Conservation (phyloP, 805 yeast species). For the Saccharomycopsis amapae region DNA sequence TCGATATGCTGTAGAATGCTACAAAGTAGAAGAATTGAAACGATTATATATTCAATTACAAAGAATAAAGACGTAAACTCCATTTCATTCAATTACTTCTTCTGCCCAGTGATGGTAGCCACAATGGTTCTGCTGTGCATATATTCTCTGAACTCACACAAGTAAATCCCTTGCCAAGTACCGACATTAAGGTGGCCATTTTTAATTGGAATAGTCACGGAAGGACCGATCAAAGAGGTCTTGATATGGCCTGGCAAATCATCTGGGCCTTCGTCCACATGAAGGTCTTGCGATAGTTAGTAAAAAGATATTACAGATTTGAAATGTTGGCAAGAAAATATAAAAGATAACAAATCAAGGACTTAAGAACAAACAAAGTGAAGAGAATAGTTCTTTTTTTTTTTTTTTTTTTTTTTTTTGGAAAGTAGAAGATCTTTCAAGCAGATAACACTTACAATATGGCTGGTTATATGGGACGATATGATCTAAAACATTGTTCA, state of each 20-base stretch:
- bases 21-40: too few relatives aligned
- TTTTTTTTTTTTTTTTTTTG: too few relatives aligned
- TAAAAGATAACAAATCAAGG: background rate
- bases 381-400: too few relatives aligned
- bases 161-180: constrained; percentile 82
- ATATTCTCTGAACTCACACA: constrained; percentile 63
- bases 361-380: background rate
- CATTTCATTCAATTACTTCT: too few relatives aligned
- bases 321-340: background rate
- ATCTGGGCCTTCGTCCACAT: constrained; percentile 69
- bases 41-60: too few relatives aligned
- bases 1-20: too few relatives aligned
- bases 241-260: constrained; percentile 83
- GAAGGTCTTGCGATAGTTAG: constrained; percentile 47
- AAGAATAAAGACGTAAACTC: too few relatives aligned
- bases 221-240: constrained; percentile 54
- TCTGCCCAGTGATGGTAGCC: constrained; percentile 64
- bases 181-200: constrained; percentile 66
- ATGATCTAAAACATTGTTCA: constrained; percentile 55
- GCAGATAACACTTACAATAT: constrained; percentile 16
- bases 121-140: constrained; percentile 58
- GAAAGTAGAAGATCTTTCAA: too few relatives aligned
- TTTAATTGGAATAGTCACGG: constrained; percentile 58
- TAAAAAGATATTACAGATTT: background rate
- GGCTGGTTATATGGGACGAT: constrained; percentile 54